These are phyloP conservation scores for Puccinia polysora DNA, from an alignment of 1,284 basidiomycete genomes.

Conservation along the genomic window DNA sequence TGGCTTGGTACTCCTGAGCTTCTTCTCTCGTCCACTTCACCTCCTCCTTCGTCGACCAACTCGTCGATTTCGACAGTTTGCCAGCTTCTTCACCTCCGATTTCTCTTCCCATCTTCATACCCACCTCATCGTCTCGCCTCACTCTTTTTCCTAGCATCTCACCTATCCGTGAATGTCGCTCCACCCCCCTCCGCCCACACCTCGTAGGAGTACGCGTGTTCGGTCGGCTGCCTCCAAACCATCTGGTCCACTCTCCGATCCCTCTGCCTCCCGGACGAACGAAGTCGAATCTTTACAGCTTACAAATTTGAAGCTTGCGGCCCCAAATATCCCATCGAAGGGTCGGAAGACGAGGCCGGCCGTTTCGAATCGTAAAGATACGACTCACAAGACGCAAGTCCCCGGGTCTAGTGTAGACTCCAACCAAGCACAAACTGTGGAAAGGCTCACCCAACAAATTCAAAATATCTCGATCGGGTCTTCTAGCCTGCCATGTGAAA, in stretches of 20 bases:
- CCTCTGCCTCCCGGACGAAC: no score
- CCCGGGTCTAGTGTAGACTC: neutral
- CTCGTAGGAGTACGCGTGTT: slow-evolving; percentile 20
- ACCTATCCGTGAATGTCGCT: slow-evolving; percentile 4
- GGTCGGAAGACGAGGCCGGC: no score
- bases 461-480: neutral
- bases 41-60: no score
- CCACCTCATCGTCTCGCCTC: neutral
- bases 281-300: no score
- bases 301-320: no score
- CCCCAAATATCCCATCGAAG: no score
- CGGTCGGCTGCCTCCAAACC: neutral
- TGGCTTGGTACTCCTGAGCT: no score
- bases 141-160: no score
- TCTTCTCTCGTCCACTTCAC: no score
- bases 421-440: neutral
- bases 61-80: no score
- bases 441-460: neutral
- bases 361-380: neutral
- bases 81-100: no score
- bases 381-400: neutral
- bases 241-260: no score
- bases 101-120: neutral
- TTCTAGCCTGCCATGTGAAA: neutral
- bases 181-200: slow-evolving; percentile 1